Evolutionary conservation across 768 basidiomycete species (phyloP), one percentile per base, ranked within the genome.

Genomic region (Pisolithus microcarpus): DNA sequence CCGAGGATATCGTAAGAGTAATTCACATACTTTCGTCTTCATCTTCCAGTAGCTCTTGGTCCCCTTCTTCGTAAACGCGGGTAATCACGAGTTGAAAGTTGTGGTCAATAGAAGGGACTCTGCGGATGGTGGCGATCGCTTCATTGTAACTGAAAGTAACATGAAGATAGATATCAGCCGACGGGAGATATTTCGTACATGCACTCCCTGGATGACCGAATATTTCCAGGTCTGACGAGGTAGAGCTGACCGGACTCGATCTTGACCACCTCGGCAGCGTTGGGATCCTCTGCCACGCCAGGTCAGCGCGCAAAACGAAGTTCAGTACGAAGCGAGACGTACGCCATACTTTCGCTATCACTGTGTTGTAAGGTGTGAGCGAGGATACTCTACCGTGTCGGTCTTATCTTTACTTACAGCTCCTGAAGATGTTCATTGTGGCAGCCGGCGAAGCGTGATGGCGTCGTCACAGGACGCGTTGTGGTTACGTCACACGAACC

Each of bases 31-130:
- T 87, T 72, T 89, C 86, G 52, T 92, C 92, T 66, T 95, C 91
- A 58, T 97, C 95, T 61, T 96, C 93, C 16, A 97, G 70, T 38
- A 97, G 67, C 61, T 95, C 88, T 67, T 95, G 92, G 63, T 98
- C 94, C 3, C 92, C 96, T 55, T 98, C 95, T 58, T 98, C 92
- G 62, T 90, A 98, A 1, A 96, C 93, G 53, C 94, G 77, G n/a
- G 93, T 96, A 49, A 97, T 84, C 9, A 96, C 94, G 9, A 99
- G 78, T 65, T 97, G 89, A 64, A 85, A 90, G 68, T 81, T 84
- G 75, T 82, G 89, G 57, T 79, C 88, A 40, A 87, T 62, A 1
- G 81, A 75, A 30, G 87, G 82, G 43, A 87, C 81, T 52, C 93
- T 82, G 50, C 96, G 82, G 63, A 99, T 86, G 21, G 94, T 92